A percentile compares a stretch with the other conserved stretches of the same genome.
Evolutionary conservation across 2,329 filamentous ascomycete species (phyloP).

Genomic region (Pseudogymnoascus sp.): DNA sequence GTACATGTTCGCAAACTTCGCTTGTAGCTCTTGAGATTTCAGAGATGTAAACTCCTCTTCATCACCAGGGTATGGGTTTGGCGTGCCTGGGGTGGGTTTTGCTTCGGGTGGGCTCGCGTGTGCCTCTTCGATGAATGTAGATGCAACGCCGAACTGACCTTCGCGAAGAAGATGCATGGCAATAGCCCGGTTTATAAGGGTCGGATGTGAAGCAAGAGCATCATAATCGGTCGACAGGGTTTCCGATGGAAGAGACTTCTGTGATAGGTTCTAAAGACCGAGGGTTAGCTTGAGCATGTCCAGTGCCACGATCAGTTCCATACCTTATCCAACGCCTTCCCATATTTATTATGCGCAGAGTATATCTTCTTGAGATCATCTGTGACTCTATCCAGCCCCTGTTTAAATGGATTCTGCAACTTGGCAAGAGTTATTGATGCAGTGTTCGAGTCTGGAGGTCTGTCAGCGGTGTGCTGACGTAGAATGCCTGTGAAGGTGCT

Average conservation of each 20-base stretch:
- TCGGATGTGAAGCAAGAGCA: constrained; percentile 64
- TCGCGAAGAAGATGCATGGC: constrained; percentile 94
- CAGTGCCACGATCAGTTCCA: constrained; percentile 11
- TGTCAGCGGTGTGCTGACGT: constrained; percentile 9
- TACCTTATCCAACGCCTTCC: constrained; percentile 77
- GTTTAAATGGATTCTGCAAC: constrained; percentile 77
- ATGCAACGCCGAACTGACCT: constrained; percentile 82
- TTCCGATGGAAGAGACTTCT: constrained; percentile 31
- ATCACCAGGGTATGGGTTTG: constrained; percentile 26
- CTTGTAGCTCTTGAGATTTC: constrained; percentile 61
- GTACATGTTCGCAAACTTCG: constrained; percentile 85
- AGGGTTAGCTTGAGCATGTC: neutral
- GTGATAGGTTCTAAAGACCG: neutral
- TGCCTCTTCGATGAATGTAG: constrained; percentile 72
- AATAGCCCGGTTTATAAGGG: constrained; percentile 83
- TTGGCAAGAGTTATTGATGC: constrained; percentile 70
- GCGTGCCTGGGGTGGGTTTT: constrained; percentile 25
- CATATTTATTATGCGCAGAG: constrained; percentile 72
- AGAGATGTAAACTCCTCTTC: constrained; percentile 43
- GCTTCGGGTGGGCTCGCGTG: constrained; percentile 35
- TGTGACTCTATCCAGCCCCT: constrained; percentile 70
- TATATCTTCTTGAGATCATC: constrained; percentile 76
- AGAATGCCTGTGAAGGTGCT: neutral
- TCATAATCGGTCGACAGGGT: constrained; percentile 71
- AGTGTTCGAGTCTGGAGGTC: constrained; percentile 51